Conservation (phyloP, 164 flowering plant genomes). For the Kalanchoe fedtschenkoi region DNA sequence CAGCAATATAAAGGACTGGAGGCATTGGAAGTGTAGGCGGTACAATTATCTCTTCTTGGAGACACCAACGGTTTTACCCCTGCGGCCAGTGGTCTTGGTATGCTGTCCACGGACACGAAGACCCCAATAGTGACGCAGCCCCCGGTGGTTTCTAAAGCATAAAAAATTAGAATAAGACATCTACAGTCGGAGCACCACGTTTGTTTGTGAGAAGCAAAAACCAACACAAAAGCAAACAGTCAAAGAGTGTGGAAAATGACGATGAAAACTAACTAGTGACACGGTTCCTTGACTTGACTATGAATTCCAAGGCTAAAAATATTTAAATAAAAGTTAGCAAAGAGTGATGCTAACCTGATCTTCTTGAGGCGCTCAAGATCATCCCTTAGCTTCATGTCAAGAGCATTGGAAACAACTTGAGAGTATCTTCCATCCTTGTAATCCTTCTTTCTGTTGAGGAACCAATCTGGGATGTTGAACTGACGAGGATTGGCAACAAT, state of each 20-base stretch:
- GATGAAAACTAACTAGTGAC: neutral
- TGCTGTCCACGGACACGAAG: slow-evolving; percentile 78
- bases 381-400: slow-evolving; percentile 83
- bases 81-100: slow-evolving; percentile 68
- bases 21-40: no score
- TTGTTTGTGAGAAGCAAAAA: no score
- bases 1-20: no score
- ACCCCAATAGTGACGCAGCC: slow-evolving; percentile 83
- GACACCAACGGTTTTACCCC: slow-evolving; percentile 90
- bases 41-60: slow-evolving; percentile 53
- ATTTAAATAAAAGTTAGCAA: no score
- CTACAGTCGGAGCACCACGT: no score
- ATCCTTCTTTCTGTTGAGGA: slow-evolving; percentile 60
- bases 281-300: neutral
- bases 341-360: slow-evolving; percentile 36
- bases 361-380: slow-evolving; percentile 74
- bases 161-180: no score
- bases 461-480: slow-evolving; percentile 63
- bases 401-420: slow-evolving; percentile 67
- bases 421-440: slow-evolving; percentile 70
- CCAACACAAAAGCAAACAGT: no score
- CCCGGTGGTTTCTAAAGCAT: slow-evolving; percentile 57
- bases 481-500: slow-evolving; percentile 69
- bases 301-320: neutral
- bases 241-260: neutral